Evolutionary conservation across 2,329 filamentous ascomycete genomes (phyloP).

Genomic region (Ascochyta rabiei): DNA sequence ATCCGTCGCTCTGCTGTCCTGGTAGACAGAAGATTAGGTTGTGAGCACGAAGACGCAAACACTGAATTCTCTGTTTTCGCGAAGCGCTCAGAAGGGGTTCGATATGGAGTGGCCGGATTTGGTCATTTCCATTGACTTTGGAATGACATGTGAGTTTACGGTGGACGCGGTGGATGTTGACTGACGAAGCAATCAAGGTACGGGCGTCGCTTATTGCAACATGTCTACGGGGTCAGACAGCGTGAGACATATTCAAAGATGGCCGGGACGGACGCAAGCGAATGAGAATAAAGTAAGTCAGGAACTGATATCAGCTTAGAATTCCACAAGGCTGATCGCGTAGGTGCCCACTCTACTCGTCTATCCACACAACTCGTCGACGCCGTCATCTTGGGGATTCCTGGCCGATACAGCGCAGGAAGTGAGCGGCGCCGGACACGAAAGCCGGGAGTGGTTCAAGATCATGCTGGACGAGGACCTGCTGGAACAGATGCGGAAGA

Average conservation of each 20-base stretch:
- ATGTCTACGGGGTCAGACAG: conserved; percentile 43
- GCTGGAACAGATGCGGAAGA: too few species aligned
- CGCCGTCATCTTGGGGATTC: conserved; percentile 60
- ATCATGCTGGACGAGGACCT: conserved; percentile 49
- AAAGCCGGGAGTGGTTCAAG: conserved; percentile 61
- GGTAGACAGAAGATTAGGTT: too few species aligned
- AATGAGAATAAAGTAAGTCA: conserved; percentile 56
- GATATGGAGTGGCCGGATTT: conserved; percentile 30
- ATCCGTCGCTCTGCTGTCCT: too few species aligned
- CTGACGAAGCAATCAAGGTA: conserved; percentile 30
- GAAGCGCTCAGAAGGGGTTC: too few species aligned
- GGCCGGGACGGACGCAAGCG: conserved; percentile 60
- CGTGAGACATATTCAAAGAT: conserved; percentile 53
- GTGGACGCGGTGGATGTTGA: not conserved
- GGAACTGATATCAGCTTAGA: too few species aligned
- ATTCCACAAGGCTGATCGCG: too few species aligned
- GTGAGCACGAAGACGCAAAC: too few species aligned
- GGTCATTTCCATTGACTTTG: conserved; percentile 44
- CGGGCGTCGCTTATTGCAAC: conserved; percentile 48
- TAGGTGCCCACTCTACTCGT: conserved; percentile 58
- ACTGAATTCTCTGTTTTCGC: too few species aligned
- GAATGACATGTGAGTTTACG: conserved; percentile 44
- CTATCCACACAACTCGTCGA: conserved; percentile 44
- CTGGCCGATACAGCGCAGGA: conserved; percentile 52
- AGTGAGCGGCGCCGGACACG: conserved; percentile 38